A percentile compares a stretch with the other conserved stretches of the same genome.
phyloP scores from a whole-genome alignment of 176 grass and related monocot species.

The Oropetium thomaeum region DNA sequence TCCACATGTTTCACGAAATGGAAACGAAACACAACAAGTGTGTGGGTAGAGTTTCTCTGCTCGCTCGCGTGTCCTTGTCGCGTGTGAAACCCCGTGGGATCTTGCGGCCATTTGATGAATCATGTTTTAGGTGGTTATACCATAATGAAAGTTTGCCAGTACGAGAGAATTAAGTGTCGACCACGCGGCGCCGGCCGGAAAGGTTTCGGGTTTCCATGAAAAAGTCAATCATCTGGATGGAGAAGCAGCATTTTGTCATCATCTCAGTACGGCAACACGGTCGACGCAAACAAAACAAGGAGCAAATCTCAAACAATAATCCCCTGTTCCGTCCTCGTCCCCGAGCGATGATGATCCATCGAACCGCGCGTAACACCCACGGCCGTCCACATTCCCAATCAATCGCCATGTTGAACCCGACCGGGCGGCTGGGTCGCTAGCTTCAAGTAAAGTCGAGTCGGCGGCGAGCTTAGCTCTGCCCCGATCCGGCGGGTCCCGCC shows the following conservation, averaged over 20 bases:
- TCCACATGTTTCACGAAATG: too few species aligned
- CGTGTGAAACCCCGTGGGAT: background rate
- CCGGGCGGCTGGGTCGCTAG: too few species aligned
- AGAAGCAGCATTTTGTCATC: background rate
- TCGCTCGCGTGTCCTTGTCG: too few species aligned
- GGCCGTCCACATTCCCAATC: constrained; percentile 34
- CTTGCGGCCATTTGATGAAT: background rate
- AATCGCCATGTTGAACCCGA: too few species aligned
- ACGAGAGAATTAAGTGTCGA: background rate
- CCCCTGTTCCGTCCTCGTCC: background rate
- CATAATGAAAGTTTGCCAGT: background rate
- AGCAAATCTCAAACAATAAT: too few species aligned
- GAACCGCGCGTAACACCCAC: constrained; percentile 11
- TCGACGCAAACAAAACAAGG: too few species aligned
- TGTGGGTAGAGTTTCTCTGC: too few species aligned
- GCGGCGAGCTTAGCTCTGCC: constrained; percentile 8
- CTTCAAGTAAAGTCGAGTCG: background rate
- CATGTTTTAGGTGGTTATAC: too few species aligned
- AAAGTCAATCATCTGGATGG: background rate
- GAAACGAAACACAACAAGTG: too few species aligned
- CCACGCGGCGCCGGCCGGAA: background rate
- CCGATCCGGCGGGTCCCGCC: background rate
- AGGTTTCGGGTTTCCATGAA: background rate
- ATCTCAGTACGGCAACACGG: too few species aligned
- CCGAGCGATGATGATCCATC: too few species aligned